Percentiles rank a stretch among this genome's conserved stretches.
Evolutionary conservation across 176 grass and related monocot genomes (phyloP).

Genomic region (Typha latifolia): DNA sequence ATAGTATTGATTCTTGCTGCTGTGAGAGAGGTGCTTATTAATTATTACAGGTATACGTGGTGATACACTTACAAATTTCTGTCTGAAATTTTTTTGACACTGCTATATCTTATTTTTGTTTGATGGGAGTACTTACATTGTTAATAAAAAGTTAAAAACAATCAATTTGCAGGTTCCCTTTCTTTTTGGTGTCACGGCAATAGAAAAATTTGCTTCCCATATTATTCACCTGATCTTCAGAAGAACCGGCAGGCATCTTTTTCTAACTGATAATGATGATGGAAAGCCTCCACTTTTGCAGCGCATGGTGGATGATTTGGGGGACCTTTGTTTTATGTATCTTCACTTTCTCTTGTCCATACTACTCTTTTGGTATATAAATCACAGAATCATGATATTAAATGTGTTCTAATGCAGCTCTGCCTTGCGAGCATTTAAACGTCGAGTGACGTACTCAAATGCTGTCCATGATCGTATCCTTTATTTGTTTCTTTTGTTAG

Average conservation of each 20-base stretch:
- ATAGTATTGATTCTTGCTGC: no score
- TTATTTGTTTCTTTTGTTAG: not conserved
- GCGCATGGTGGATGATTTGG: conserved; percentile 71
- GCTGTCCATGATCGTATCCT: conserved; percentile 91
- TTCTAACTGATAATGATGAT: conserved; percentile 68
- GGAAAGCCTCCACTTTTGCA: conserved; percentile 83
- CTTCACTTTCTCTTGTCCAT: not conserved
- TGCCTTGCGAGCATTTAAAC: conserved; percentile 72
- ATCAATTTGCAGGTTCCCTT: conserved; percentile 75
- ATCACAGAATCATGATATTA: conserved; percentile 5
- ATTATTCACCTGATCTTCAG: conserved; percentile 95
- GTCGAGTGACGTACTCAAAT: conserved; percentile 88
- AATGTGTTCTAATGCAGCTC: conserved; percentile 47
- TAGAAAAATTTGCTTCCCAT: conserved; percentile 70
- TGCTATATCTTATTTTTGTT: not conserved
- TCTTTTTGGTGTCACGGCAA: conserved; percentile 74
- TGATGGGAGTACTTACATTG: not conserved
- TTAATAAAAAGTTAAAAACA: conserved; percentile 1
- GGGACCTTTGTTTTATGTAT: conserved; percentile 76
- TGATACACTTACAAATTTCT: no score
- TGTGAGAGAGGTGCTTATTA: no score
- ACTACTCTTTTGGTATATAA: not conserved
- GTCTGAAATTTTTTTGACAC: no score
- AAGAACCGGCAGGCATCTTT: conserved; percentile 93
- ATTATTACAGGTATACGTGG: no score